phyloP scores from a whole-genome alignment of 495 filamentous ascomycete genomes.

The Aspergillus taichungensis region DNA sequence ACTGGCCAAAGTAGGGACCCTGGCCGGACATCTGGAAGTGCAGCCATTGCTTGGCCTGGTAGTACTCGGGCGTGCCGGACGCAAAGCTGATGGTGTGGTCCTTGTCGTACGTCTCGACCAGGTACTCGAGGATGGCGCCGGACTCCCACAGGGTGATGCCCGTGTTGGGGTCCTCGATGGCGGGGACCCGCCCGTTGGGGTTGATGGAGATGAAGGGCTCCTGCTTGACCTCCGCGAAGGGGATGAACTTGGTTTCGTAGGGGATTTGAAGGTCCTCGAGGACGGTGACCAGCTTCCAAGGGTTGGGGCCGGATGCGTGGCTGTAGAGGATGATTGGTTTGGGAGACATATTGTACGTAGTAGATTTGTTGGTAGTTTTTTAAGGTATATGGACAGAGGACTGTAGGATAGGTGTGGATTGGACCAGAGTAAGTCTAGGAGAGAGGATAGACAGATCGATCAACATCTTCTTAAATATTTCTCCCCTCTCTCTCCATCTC shows the following conservation, averaged over 20 bases:
- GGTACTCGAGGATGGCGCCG: conserved; percentile 64
- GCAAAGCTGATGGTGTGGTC: conserved; percentile 49
- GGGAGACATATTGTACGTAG: conserved; percentile 25
- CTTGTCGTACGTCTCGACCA: conserved; percentile 63
- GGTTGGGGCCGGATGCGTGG: conserved; percentile 44
- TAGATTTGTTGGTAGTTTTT: neutral
- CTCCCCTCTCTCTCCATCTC: no score
- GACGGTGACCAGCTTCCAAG: conserved; percentile 56
- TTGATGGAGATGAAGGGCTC: conserved; percentile 49
- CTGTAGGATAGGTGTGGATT: neutral
- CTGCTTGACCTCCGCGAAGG: conserved; percentile 48
- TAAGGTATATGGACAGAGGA: neutral
- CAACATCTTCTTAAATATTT: no score
- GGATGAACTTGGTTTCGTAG: conserved; percentile 36
- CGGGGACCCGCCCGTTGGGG: conserved; percentile 60
- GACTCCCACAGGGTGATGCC: conserved; percentile 61
- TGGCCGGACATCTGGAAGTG: conserved; percentile 62
- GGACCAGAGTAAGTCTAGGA: neutral
- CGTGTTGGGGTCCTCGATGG: conserved; percentile 61
- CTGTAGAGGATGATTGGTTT: conserved; percentile 38
- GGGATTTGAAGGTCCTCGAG: conserved; percentile 55
- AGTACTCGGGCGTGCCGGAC: conserved; percentile 37
- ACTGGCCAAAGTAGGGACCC: conserved; percentile 59
- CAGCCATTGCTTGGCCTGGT: conserved; percentile 54
- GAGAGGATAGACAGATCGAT: neutral